phyloP scores from a whole-genome alignment of 2,329 filamentous ascomycete genomes.

The Talaromyces sp. region DNA sequence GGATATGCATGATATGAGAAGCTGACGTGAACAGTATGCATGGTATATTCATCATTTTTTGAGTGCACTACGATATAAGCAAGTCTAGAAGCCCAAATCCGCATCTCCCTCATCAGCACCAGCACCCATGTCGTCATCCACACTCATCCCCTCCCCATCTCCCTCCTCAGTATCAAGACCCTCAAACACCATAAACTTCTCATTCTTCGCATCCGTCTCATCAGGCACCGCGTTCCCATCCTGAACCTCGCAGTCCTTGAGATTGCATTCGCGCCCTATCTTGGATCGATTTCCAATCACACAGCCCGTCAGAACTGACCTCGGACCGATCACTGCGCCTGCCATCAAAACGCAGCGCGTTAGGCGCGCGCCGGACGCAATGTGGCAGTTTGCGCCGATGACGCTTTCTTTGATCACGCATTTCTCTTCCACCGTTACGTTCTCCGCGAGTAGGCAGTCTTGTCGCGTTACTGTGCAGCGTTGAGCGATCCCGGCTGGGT shows the following conservation, averaged over 20 bases:
- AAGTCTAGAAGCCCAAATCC: slow-evolving; percentile 23
- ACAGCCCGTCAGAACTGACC: slow-evolving; percentile 80
- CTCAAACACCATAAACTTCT: slow-evolving; percentile 59
- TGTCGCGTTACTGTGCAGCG: slow-evolving; percentile 77
- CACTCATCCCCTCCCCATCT: slow-evolving; percentile 19
- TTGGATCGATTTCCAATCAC: slow-evolving; percentile 77
- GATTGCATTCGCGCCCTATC: slow-evolving; percentile 74
- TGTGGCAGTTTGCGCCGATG: slow-evolving; percentile 81
- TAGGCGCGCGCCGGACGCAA: slow-evolving; percentile 79
- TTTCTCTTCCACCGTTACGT: slow-evolving; percentile 84
- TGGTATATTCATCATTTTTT: neutral
- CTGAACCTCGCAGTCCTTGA: slow-evolving; percentile 90
- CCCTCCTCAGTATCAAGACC: slow-evolving; percentile 40
- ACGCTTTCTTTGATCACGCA: slow-evolving; percentile 90
- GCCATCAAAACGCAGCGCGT: slow-evolving; percentile 92
- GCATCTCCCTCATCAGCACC: slow-evolving; percentile 23
- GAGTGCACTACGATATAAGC: neutral
- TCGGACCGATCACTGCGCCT: slow-evolving; percentile 77
- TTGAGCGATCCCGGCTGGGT: slow-evolving; percentile 75
- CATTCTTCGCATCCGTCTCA: slow-evolving; percentile 62
- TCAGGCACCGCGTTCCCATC: slow-evolving; percentile 80
- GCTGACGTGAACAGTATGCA: too few species aligned
- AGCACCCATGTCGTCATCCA: slow-evolving; percentile 16
- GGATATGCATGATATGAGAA: too few species aligned
- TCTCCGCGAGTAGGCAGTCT: slow-evolving; percentile 81